Evolutionary conservation across 2,329 filamentous ascomycete species (phyloP).

Genomic region (Hypoxylon sp.): DNA sequence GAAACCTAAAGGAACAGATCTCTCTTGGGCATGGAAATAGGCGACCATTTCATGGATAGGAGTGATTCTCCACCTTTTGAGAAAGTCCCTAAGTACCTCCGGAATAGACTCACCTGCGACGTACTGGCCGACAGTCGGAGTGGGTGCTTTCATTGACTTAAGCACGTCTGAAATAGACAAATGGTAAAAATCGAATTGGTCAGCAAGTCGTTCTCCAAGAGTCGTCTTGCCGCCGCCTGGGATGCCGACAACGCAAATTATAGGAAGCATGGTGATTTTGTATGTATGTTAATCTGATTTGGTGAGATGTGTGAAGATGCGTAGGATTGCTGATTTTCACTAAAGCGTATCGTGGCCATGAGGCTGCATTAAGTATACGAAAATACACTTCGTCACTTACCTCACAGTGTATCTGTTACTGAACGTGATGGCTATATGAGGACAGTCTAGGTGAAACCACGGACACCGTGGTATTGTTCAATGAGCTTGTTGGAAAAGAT

Average conservation of each 20-base stretch:
- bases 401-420: background rate
- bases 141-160: background rate
- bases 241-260: conserved; percentile 39
- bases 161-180: conserved; percentile 31
- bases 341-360: background rate
- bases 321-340: background rate
- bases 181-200: conserved; percentile 32
- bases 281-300: background rate
- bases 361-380: background rate
- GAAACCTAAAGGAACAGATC: conserved; percentile 1
- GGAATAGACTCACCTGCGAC: conserved; percentile 4
- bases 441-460: background rate
- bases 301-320: background rate
- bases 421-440: background rate
- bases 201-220: conserved; percentile 28
- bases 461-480: background rate
- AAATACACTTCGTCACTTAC: background rate
- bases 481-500: background rate
- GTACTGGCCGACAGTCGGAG: background rate
- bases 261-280: conserved; percentile 28
- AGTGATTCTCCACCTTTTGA: background rate
- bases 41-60: background rate
- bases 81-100: background rate
- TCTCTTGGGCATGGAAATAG: background rate
- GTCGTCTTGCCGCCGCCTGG: conserved; percentile 34